These are phyloP conservation scores for Apocynum venetum DNA, from an alignment of 257 asterid genomes.

Conservation along the genomic window DNA sequence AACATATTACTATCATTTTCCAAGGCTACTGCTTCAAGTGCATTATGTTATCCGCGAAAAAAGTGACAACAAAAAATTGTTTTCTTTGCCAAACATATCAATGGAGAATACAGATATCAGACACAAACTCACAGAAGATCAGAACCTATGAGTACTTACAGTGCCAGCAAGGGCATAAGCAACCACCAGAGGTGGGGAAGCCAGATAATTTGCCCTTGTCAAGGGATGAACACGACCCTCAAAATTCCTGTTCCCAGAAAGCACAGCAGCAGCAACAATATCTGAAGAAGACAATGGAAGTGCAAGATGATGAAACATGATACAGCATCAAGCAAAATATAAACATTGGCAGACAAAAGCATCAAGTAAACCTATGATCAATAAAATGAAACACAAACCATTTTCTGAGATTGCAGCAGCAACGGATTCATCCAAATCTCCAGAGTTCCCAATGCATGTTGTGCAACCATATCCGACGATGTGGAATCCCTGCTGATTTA, in stretches of 20 bases:
- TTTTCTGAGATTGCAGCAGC: slow-evolving; percentile 81
- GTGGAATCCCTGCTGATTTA: slow-evolving; percentile 87
- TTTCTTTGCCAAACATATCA: neutral
- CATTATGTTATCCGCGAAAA: neutral
- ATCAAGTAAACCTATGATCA: neutral
- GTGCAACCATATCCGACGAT: slow-evolving; percentile 97
- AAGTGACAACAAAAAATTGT: neutral
- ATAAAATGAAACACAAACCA: slow-evolving; percentile 34
- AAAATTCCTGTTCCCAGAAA: slow-evolving; percentile 90
- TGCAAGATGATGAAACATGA: slow-evolving; percentile 12
- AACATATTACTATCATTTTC: neutral
- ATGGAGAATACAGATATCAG: neutral
- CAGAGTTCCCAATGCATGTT: slow-evolving; percentile 93
- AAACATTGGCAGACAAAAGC: neutral
- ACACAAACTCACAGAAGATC: neutral
- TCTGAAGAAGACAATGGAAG: slow-evolving; percentile 41
- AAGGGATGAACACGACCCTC: slow-evolving; percentile 98
- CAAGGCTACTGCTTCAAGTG: neutral
- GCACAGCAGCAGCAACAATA: slow-evolving; percentile 94
- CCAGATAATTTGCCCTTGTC: slow-evolving; percentile 94
- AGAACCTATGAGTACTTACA: slow-evolving; percentile 32
- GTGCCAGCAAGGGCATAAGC: slow-evolving; percentile 99
- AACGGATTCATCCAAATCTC: slow-evolving; percentile 84
- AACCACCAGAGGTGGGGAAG: slow-evolving; percentile 97
- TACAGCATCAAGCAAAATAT: neutral